Base-by-base conservation (phyloP, 768 basidiomycete genomes). In the Inosperma sp. region DNA sequence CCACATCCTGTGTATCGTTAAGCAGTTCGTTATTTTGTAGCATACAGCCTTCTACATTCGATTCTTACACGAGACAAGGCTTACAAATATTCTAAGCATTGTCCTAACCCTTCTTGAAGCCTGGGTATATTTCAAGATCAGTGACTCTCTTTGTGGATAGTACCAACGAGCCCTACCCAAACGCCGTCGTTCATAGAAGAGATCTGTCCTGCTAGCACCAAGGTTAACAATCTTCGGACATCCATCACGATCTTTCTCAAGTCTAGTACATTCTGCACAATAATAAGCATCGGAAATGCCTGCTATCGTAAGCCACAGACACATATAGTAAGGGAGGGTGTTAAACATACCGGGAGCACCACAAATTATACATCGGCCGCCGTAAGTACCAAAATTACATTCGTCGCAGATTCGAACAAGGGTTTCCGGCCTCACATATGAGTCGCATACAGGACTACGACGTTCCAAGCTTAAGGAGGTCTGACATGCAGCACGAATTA, bases 221-320 rank as follows among this genome's bases (percentile, higher is more conserved):
- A 96, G 76, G 64, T 96, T 95, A 55, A 95, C 92, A 61, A 95
- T 93, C 80, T 97, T 98, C 7, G 93, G 93, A 73, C 96, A 99
- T 1, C 96, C 96, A 68, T 99, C 96, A 29, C 96, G 76, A 61
- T 97, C 94, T 64, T 98, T 98, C 66, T 99, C 96, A 43, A 98
- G 72, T 43, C 94, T 76, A n/a, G 89, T 93, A 62, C 92, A 97
- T 71, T 95, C 93, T 1, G 95, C 94, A 56, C 96, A 99, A 62
- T 99, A 99, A 69, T 98, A 98, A 3, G 96, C 96, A 65, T 99
- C 96, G 21, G 94, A 97, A 44, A 99, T 96, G 62, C 95, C 95
- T 95, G 40, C n/a, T n/a, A n/a, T n/a, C n/a, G n/a, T n/a, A n/a
- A n/a, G n/a, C n/a, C n/a, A 37, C n/a, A 27, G 14, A 23, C 53